These are phyloP conservation scores for Neurospora tetraspora DNA, from an alignment of 495 filamentous ascomycete genomes.

Conservation along the genomic window DNA sequence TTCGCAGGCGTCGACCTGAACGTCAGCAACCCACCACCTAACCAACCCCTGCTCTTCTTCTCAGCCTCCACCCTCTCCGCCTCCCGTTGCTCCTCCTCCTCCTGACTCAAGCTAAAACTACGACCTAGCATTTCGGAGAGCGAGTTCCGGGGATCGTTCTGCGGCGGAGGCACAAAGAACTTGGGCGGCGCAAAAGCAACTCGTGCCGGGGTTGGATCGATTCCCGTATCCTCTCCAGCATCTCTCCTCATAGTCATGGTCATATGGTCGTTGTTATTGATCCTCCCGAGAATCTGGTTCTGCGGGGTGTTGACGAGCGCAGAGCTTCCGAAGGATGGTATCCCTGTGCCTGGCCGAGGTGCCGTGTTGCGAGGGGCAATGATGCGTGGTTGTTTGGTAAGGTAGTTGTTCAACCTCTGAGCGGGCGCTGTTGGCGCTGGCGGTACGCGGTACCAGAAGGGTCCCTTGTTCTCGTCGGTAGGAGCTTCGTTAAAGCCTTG, in stretches of 20 bases:
- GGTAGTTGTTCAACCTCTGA: slow-evolving; percentile 49
- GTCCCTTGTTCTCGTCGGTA: slow-evolving; percentile 26
- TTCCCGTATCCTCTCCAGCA: background rate
- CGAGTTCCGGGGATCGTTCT: slow-evolving; percentile 11
- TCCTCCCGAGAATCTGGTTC: background rate
- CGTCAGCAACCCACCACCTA: background rate
- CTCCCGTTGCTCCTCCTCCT: background rate
- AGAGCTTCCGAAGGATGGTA: background rate
- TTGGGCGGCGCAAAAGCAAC: slow-evolving; percentile 9
- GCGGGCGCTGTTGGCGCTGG: slow-evolving; percentile 54
- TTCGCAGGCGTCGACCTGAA: background rate
- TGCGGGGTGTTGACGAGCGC: background rate
- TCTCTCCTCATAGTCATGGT: background rate
- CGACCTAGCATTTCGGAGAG: slow-evolving; percentile 11
- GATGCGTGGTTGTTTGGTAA: slow-evolving; percentile 36
- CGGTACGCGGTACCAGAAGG: slow-evolving; percentile 53
- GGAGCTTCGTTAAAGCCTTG: slow-evolving; percentile 50
- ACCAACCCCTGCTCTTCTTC: background rate
- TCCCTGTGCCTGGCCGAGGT: background rate
- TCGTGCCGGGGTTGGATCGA: background rate
- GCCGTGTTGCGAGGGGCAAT: background rate
- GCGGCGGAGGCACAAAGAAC: slow-evolving; percentile 10
- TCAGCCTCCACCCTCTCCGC: background rate
- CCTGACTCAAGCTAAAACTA: slow-evolving; percentile 7
- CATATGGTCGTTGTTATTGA: background rate